These are phyloP conservation scores for Yamadazyma triangularis DNA, from an alignment of 1,139 yeast species.

Conservation along the genomic window DNA sequence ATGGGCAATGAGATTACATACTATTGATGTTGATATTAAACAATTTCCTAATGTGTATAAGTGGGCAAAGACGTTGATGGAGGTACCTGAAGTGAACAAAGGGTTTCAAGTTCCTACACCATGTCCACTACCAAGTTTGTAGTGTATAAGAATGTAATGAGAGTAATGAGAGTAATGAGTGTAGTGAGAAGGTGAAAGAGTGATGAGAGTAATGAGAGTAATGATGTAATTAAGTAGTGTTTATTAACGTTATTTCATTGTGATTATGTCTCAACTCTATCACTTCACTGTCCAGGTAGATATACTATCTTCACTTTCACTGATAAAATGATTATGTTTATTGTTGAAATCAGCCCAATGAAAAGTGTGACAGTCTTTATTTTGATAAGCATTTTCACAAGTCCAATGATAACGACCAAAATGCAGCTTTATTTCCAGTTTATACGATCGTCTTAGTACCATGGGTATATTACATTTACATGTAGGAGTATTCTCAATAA, in stretches of 20 bases:
- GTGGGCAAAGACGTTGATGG: constrained; percentile 40
- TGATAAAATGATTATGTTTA: constrained; percentile 18
- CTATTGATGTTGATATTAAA: constrained; percentile 29
- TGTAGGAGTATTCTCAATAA: constrained; percentile 35
- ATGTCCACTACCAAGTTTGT: too few relatives aligned
- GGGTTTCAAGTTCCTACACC: constrained; percentile 18
- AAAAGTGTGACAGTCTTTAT: constrained; percentile 43
- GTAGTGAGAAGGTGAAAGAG: too few relatives aligned
- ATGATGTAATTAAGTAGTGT: too few relatives aligned
- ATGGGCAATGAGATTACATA: constrained; percentile 22
- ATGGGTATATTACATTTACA: constrained; percentile 48
- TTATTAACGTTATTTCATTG: too few relatives aligned
- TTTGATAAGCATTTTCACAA: constrained; percentile 38
- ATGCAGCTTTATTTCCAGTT: constrained; percentile 22
- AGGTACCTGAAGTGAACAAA: constrained; percentile 32
- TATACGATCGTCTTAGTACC: constrained; percentile 46
- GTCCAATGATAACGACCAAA: constrained; percentile 54
- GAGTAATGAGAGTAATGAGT: too few relatives aligned
- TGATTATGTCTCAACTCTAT: too few relatives aligned
- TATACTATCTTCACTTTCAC: constrained; percentile 13
- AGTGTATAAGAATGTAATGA: too few relatives aligned
- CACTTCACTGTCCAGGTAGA: constrained; percentile 26
- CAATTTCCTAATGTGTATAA: constrained; percentile 40
- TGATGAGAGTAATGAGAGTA: too few relatives aligned
- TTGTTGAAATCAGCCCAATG: constrained; percentile 44